Conservation (phyloP, 108 stramenopile species). For the Parmales sp. region DNA sequence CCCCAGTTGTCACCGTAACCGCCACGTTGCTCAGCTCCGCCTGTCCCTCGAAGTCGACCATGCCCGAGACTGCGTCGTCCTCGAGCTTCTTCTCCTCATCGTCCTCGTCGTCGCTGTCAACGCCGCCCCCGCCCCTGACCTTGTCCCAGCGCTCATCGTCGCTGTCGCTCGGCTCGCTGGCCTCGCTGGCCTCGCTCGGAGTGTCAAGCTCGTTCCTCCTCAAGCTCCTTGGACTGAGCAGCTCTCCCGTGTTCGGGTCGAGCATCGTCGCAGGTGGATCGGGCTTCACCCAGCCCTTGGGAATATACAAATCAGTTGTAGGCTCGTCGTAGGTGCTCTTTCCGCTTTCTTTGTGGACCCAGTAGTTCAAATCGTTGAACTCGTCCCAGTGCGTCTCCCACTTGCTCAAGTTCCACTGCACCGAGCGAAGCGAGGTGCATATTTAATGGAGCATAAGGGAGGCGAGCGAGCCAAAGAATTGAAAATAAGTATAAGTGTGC, state of each 20-base stretch:
- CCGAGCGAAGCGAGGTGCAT: no score
- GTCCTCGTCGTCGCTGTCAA: background rate
- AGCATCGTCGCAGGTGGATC: slow-evolving; percentile 21
- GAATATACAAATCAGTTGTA: background rate
- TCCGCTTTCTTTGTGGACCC: slow-evolving; percentile 21
- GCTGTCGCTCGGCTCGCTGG: background rate
- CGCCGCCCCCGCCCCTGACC: background rate
- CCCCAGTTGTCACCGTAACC: background rate
- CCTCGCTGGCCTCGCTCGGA: slow-evolving; percentile 17
- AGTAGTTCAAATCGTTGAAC: slow-evolving; percentile 27
- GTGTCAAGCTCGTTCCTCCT: slow-evolving; percentile 20
- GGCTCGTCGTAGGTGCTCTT: slow-evolving; percentile 25
- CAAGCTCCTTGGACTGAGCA: slow-evolving; percentile 18
- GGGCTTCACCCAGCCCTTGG: slow-evolving; percentile 4
- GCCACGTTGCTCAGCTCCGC: background rate
- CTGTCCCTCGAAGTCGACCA: background rate
- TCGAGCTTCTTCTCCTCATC: slow-evolving; percentile 10
- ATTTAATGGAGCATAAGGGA: no score
- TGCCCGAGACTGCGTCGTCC: slow-evolving; percentile 1
- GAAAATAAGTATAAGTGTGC: background rate
- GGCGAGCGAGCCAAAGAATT: no score
- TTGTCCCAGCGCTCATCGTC: slow-evolving; percentile 9
- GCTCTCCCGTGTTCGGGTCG: slow-evolving; percentile 15
- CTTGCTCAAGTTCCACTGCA: slow-evolving; percentile 10
- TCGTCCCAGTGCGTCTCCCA: slow-evolving; percentile 33